Evolutionary conservation across 2,329 filamentous ascomycete species (phyloP).

Genomic region (Hirsutella rhossiliensis): DNA sequence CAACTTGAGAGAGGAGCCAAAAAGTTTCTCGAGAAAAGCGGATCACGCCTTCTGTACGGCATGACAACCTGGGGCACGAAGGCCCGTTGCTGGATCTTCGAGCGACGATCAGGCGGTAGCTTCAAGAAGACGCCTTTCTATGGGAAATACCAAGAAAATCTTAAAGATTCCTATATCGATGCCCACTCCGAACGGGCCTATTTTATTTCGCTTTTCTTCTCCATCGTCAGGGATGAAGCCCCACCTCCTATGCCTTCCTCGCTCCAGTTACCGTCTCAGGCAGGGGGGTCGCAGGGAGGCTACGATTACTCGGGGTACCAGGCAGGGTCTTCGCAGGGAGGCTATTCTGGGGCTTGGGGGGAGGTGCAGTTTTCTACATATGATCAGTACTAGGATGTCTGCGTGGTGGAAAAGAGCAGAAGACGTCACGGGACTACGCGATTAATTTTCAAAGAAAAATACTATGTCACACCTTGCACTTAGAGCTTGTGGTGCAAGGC

Average conservation of each 20-base stretch:
- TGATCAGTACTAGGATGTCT: neutral
- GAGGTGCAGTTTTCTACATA: neutral
- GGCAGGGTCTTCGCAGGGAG: neutral
- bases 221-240: neutral
- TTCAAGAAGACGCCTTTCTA: neutral
- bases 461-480: too few relatives aligned
- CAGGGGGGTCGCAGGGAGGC: neutral
- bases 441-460: too few relatives aligned
- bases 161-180: neutral
- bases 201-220: neutral
- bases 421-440: too few relatives aligned
- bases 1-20: neutral
- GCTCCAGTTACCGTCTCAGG: neutral
- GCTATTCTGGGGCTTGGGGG: neutral
- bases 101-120: neutral
- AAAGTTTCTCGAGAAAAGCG: neutral
- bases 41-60: neutral
- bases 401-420: neutral
- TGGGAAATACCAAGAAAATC: neutral
- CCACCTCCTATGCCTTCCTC: neutral
- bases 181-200: neutral
- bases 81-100: neutral
- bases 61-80: constrained; percentile 1
- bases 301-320: neutral
- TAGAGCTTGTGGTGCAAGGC: too few relatives aligned